Evolutionary conservation across 495 filamentous ascomycete genomes (phyloP).

Genomic region (Trichoderma parareesei): DNA sequence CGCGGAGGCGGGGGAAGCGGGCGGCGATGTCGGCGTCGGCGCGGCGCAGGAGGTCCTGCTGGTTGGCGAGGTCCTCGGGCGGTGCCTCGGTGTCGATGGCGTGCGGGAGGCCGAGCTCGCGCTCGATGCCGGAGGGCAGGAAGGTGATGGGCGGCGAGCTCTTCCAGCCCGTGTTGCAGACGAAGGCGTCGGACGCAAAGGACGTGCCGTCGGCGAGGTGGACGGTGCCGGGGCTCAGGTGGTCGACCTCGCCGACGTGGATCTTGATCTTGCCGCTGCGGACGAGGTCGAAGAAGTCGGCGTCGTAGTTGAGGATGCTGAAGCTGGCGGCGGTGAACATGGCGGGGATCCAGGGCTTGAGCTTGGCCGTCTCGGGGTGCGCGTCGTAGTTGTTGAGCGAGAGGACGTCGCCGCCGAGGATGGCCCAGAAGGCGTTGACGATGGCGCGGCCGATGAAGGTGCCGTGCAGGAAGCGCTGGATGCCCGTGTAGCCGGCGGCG

Average conservation of each 20-base stretch:
- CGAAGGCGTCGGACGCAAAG: slow-evolving; percentile 53
- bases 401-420: slow-evolving; percentile 52
- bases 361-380: slow-evolving; percentile 54
- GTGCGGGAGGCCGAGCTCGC: slow-evolving; percentile 38
- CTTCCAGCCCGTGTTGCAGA: slow-evolving; percentile 65
- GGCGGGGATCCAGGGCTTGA: slow-evolving; percentile 54
- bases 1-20: slow-evolving; percentile 54
- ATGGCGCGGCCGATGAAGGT: slow-evolving; percentile 60
- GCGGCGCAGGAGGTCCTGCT: slow-evolving; percentile 17
- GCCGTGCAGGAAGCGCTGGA: slow-evolving; percentile 52
- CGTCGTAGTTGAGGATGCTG: slow-evolving; percentile 63
- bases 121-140: slow-evolving; percentile 45
- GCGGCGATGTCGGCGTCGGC: slow-evolving; percentile 62
- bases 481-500: slow-evolving; percentile 31
- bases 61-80: slow-evolving; percentile 24
- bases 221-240: slow-evolving; percentile 40
- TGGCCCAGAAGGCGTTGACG: slow-evolving; percentile 59
- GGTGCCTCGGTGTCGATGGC: slow-evolving; percentile 11
- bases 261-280: slow-evolving; percentile 50
- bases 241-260: slow-evolving; percentile 53
- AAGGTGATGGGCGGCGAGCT: slow-evolving; percentile 56
- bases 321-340: slow-evolving; percentile 58
- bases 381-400: slow-evolving; percentile 49
- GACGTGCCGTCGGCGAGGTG: slow-evolving; percentile 48
- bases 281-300: slow-evolving; percentile 56